Base-by-base conservation (phyloP, 2,329 filamentous ascomycete genomes). In the Colletotrichum sp. region DNA sequence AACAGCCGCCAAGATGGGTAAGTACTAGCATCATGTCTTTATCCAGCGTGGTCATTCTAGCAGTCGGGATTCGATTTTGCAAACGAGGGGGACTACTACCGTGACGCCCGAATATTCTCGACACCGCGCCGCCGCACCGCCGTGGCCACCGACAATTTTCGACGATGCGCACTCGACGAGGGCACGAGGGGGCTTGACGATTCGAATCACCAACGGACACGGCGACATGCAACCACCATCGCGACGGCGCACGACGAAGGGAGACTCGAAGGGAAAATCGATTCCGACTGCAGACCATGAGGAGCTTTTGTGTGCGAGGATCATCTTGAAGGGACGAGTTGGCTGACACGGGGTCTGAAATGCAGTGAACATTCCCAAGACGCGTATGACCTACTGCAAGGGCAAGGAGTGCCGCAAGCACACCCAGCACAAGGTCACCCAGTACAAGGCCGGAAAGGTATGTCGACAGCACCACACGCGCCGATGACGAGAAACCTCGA, bases 351-450 rank as follows among this genome's bases (percentile, higher is more conserved):
- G 78, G 79, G 74, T 52, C 43, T 52, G 32, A 21, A 74, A 74
- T 74, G 82, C 96, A 96, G 96, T 98, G 92, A 98, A 98, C 95
- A 95, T 98, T 91, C 96, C 96, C 86, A 98, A 98, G 92, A 98
- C 96, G 88, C 93, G 96, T 87, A 95, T 95, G 91, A 98, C 96
- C 89, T 98, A 96, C 92, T 98, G 95, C 95, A 98, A 98, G 92
- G 95, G 95, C 92, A 96, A 94, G 92, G 93, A 95, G 86, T 98
- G 96, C 95, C 92, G 92, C 85, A 95, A 96, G 91, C 95, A 96
- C 92, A 95, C 94, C 85, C 93, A 95, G 88, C 94, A 96, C 92
- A 95, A 95, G 91, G 95, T 97, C 86, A 97, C 95, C 83, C 95
- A 98, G 91, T 98, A 98, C 94, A 98, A 98, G 92, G 95, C 95